Evolutionary conservation across 108 stramenopile genomes (phyloP), one percentile per base, ranked within the genome.

Genomic region (Fragilaria radians): DNA sequence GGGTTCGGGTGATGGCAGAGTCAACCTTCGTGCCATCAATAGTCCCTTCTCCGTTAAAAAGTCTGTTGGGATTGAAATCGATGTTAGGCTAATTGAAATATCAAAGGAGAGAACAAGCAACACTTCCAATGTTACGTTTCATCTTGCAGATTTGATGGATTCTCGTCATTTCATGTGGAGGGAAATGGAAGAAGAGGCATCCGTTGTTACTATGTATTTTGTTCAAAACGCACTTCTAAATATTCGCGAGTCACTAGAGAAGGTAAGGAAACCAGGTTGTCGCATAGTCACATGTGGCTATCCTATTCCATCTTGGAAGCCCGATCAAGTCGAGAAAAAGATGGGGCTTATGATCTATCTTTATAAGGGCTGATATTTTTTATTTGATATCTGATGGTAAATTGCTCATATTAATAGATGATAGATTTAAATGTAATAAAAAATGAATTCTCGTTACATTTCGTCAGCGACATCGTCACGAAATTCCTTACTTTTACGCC

Each of bases 171-270:
- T 34, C 4, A n/a, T n/a, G n/a, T n/a, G n/a, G n/a, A n/a, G n/a
- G n/a, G 26, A 57, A 28, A 32, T 60, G 30, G 61, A 84, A 28
- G 68, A 66, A 14, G 28, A 71, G 7, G 76, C 85, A 5, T 85
- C 82, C 7, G 63, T 92, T 45, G 60, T 93, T 50, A 93, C 87
- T 57, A 82, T 84, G 81, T 89, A 88, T 63, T 89, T 93, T 76
- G 86, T 85, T 14, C 63, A 73, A 28, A 74, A 82, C 7, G 87
- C 85, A 30, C 56, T 93, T 32, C 36, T 63, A 31, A 70, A 73
- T 47, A 59, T 93, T 14, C 62, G 74, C 46, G 85, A 85, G 0
- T 59, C 78, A 4, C 62, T 93, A 17, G 85, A 84, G 42, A 55
- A 71, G 27, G 54, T 66, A 17, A 58, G 86, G 53, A 57, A 60